A percentile compares a stretch with the other conserved stretches of the same genome.
Conservation (phyloP, 352 stramenopile species). For the Pythium biforme region DNA sequence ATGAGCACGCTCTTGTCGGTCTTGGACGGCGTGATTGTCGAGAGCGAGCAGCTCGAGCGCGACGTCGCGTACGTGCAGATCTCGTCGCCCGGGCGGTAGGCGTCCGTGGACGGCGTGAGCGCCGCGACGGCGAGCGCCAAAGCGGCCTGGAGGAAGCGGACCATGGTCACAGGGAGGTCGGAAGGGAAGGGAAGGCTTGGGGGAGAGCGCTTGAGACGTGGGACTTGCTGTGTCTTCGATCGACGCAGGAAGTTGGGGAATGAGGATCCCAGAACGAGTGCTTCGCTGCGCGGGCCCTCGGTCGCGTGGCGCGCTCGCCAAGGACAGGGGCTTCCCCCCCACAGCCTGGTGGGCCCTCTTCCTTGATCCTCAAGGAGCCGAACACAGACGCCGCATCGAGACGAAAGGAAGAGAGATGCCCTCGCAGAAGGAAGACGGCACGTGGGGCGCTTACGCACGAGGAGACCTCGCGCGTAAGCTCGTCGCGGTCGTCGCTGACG, state of each 20-base stretch:
- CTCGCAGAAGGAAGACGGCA: background rate
- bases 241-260: conserved; percentile 1
- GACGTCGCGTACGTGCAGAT: conserved; percentile 19
- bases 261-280: background rate
- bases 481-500: no score
- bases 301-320: background rate
- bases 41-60: conserved; percentile 9
- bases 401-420: background rate
- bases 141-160: conserved; percentile 1
- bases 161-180: background rate
- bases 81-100: conserved; percentile 11
- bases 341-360: no score
- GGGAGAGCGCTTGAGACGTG: background rate
- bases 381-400: background rate
- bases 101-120: background rate
- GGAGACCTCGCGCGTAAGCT: background rate
- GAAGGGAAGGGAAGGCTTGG: background rate
- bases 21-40: conserved; percentile 9
- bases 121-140: background rate
- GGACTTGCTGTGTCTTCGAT: background rate
- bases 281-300: no score
- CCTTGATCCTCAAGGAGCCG: background rate
- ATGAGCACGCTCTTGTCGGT: conserved; percentile 35
- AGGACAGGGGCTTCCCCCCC: no score
- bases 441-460: background rate